Percentiles rank a stretch among this genome's conserved stretches.
These are phyloP conservation scores for Clitoria ternatea DNA, from an alignment of 306 rosid genomes.

Conservation along the genomic window DNA sequence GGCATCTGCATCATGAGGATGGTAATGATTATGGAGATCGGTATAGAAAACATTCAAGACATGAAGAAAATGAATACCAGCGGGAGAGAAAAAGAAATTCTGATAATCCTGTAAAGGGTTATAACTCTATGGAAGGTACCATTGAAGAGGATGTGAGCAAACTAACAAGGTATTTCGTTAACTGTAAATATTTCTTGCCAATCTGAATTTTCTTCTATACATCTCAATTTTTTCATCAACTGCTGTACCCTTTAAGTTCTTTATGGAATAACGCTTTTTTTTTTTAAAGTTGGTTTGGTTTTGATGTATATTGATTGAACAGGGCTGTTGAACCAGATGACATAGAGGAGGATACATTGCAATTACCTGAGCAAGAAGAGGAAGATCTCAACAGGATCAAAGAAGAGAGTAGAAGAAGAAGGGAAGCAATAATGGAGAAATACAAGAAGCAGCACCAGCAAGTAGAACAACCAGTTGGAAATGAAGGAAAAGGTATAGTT, in stretches of 20 bases:
- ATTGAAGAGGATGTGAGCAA: conserved; percentile 30
- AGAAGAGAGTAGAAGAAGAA: conserved; percentile 90
- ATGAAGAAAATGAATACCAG: conserved; percentile 42
- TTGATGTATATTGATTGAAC: conserved; percentile 35
- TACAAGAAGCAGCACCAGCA: conserved; percentile 62
- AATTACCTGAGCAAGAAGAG: conserved; percentile 79
- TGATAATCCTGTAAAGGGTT: conserved; percentile 27
- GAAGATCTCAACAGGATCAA: conserved; percentile 86
- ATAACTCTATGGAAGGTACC: conserved; percentile 29
- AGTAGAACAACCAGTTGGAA: conserved; percentile 34
- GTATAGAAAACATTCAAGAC: conserved; percentile 48
- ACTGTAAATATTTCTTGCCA: not conserved
- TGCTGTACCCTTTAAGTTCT: not conserved
- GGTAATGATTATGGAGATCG: conserved; percentile 41
- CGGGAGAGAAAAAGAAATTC: conserved; percentile 34
- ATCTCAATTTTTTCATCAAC: not conserved
- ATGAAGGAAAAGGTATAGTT: conserved; percentile 45
- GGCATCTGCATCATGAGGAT: conserved; percentile 37
- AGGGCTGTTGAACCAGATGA: conserved; percentile 67
- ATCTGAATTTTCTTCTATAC: not conserved
- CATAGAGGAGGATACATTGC: conserved; percentile 53
- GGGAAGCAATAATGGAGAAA: conserved; percentile 89
- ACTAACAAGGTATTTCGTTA: conserved; percentile 40
- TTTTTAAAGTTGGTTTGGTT: conserved; percentile 5
- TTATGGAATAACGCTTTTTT: not conserved